Conservation (phyloP, 2,329 filamentous ascomycete species). For the Colletotrichum spaethianum region DNA sequence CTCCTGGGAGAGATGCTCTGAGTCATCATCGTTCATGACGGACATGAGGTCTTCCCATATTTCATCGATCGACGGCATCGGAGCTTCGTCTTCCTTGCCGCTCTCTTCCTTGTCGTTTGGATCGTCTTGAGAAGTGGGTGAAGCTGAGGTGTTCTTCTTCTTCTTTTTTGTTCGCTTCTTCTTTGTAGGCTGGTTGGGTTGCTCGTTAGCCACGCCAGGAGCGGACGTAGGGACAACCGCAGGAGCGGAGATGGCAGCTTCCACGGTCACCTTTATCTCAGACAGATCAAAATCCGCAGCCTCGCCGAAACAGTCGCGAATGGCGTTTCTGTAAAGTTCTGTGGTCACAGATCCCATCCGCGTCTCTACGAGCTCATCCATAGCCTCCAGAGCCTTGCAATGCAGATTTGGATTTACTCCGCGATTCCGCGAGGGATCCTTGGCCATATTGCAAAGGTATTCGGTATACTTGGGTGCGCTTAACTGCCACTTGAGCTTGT, state of each 20-base stretch:
- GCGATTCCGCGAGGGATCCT: neutral
- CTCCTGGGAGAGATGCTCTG: too few relatives aligned
- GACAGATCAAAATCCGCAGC: neutral
- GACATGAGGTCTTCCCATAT: too few relatives aligned
- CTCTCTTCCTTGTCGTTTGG: neutral
- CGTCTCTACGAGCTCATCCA: neutral
- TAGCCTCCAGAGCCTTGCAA: neutral
- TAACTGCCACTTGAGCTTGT: neutral
- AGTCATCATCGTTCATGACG: too few relatives aligned
- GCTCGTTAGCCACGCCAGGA: neutral
- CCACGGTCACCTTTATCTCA: neutral
- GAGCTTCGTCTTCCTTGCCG: neutral
- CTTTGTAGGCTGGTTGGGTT: conserved; percentile 11
- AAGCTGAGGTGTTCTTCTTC: conserved; percentile 55
- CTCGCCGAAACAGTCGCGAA: neutral
- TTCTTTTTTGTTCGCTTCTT: conserved; percentile 52
- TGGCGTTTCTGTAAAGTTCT: neutral
- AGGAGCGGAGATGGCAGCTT: neutral
- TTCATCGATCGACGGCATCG: too few relatives aligned
- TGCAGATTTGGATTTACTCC: neutral
- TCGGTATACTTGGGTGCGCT: neutral
- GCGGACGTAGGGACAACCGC: neutral
- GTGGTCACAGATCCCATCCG: neutral
- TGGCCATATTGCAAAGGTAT: neutral
- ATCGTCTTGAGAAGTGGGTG: neutral